These are phyloP conservation scores for Ganoderma lingzhi DNA, from an alignment of 1,284 basidiomycete species.

Conservation along the genomic window DNA sequence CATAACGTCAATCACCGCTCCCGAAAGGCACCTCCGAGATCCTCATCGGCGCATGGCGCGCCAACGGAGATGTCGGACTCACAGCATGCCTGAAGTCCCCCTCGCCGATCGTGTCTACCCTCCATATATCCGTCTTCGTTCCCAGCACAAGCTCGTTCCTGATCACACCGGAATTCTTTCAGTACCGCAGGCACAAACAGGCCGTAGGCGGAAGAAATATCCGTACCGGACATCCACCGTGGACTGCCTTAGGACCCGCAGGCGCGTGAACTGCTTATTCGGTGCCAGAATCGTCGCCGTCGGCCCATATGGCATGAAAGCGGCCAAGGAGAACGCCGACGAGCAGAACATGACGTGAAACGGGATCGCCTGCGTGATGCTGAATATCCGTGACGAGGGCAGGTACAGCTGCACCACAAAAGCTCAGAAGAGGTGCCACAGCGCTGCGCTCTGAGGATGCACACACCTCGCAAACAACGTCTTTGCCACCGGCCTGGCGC, in stretches of 20 bases:
- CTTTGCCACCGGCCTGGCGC: constrained; percentile 47
- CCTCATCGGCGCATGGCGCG: not conserved
- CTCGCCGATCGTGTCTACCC: constrained; percentile 67
- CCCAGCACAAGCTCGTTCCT: constrained; percentile 41
- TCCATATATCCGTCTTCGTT: constrained; percentile 76
- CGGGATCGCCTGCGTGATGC: constrained; percentile 64
- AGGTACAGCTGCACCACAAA: constrained; percentile 52
- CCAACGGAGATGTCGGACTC: constrained; percentile 31
- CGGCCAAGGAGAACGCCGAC: constrained; percentile 60
- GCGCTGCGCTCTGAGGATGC: not conserved
- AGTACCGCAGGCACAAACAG: not conserved
- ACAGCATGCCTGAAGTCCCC: constrained; percentile 66
- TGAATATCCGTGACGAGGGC: constrained; percentile 65
- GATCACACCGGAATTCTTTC: not conserved
- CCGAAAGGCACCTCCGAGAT: not conserved
- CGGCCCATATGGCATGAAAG: constrained; percentile 67
- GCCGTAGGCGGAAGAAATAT: not conserved
- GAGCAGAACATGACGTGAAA: constrained; percentile 70
- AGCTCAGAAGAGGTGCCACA: not conserved
- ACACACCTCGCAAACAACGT: constrained; percentile 54
- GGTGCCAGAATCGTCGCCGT: constrained; percentile 45
- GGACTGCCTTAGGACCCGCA: constrained; percentile 72
- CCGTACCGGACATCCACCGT: constrained; percentile 70
- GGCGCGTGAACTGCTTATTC: constrained; percentile 55
- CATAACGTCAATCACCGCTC: not conserved